phyloP scores from a whole-genome alignment of 2,329 filamentous ascomycete genomes.

The Kalaharituber pfeilii region DNA sequence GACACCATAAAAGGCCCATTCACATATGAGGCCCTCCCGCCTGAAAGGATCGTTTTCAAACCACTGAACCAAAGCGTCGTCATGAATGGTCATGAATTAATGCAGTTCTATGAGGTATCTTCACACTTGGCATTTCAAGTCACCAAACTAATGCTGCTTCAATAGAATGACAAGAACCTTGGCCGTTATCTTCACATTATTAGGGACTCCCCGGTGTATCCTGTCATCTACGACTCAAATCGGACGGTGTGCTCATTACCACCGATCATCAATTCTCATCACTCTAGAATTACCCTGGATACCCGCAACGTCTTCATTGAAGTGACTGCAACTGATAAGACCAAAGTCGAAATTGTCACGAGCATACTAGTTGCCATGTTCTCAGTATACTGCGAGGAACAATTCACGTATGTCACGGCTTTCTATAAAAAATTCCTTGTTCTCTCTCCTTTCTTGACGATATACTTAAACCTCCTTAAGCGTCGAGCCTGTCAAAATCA shows the following conservation, averaged over 20 bases:
- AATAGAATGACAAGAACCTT: slow-evolving; percentile 67
- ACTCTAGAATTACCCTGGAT: slow-evolving; percentile 84
- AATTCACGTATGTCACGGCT: slow-evolving; percentile 70
- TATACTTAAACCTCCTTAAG: slow-evolving; percentile 21
- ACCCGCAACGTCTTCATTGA: slow-evolving; percentile 95
- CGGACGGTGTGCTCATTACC: slow-evolving; percentile 78
- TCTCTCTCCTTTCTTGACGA: not conserved
- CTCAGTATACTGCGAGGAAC: slow-evolving; percentile 70
- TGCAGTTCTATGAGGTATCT: slow-evolving; percentile 69
- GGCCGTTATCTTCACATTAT: slow-evolving; percentile 88
- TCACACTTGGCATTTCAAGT: too few species aligned
- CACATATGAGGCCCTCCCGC: slow-evolving; percentile 81
- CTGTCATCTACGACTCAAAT: slow-evolving; percentile 85
- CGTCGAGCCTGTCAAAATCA: slow-evolving; percentile 80
- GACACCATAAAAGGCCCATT: slow-evolving; percentile 89
- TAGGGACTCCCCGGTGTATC: slow-evolving; percentile 80
- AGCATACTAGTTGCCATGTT: slow-evolving; percentile 98
- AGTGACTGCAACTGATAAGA: slow-evolving; percentile 86
- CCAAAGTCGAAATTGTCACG: slow-evolving; percentile 88
- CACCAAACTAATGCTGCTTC: slow-evolving; percentile 2
- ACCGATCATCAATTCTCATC: slow-evolving; percentile 93
- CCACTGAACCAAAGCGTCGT: slow-evolving; percentile 82
- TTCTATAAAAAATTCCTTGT: not conserved
- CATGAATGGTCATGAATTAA: slow-evolving; percentile 75
- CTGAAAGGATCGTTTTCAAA: slow-evolving; percentile 78